phyloP scores from a whole-genome alignment of 352 stramenopile species.

The Phytopythium helicoides region DNA sequence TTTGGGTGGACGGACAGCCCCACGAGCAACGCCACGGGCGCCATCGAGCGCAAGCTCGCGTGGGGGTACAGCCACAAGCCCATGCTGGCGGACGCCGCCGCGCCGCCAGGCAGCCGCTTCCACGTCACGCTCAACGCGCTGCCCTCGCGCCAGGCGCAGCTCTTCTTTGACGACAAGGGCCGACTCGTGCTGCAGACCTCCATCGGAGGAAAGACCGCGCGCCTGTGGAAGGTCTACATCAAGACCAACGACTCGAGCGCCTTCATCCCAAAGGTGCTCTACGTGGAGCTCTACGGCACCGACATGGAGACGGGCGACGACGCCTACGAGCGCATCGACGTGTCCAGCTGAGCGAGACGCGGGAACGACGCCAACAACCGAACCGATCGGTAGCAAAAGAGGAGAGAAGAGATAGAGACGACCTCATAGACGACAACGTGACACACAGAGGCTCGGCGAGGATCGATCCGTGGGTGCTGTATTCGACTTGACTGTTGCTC shows the following conservation, averaged over 20 bases:
- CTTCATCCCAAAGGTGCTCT: conserved; percentile 76
- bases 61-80: conserved; percentile 71
- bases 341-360: conserved; percentile 38
- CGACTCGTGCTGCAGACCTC: conserved; percentile 52
- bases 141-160: conserved; percentile 39
- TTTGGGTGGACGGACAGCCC: conserved; percentile 72
- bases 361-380: no score
- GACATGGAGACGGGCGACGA: conserved; percentile 40
- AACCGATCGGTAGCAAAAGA: no score
- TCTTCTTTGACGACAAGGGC: conserved; percentile 60
- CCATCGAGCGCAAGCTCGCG: conserved; percentile 62
- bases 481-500: no score
- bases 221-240: conserved; percentile 74
- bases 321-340: conserved; percentile 62
- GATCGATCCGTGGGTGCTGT: no score
- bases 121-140: conserved; percentile 68
- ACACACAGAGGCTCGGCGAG: no score
- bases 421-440: no score
- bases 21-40: conserved; percentile 60
- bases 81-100: conserved; percentile 13
- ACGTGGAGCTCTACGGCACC: conserved; percentile 72
- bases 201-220: conserved; percentile 41
- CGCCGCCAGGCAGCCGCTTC: conserved; percentile 39
- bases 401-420: no score
- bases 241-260: conserved; percentile 48